Percentiles rank a stretch among this genome's conserved stretches.
Evolutionary conservation across 169 alveolate genomes (phyloP).

Genomic region (Cyclospora cayetanensis): DNA sequence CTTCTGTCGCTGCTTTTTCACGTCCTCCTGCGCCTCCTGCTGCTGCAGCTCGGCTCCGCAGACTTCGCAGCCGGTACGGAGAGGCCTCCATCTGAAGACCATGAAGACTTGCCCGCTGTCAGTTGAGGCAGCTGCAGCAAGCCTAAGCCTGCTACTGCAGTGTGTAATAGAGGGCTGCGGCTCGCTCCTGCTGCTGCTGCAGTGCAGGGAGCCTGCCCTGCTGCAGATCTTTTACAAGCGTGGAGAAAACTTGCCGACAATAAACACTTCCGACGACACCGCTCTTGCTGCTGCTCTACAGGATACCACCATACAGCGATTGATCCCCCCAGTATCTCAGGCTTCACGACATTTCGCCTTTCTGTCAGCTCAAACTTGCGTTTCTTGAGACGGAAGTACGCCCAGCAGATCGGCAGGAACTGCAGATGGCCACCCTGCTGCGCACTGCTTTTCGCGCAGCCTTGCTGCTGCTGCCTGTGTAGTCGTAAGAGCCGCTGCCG

Average conservation of each 20-base stretch:
- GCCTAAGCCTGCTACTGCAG: not conserved
- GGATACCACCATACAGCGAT: not conserved
- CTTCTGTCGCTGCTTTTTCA: not conserved
- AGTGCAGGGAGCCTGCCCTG: not conserved
- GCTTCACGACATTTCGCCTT: not conserved
- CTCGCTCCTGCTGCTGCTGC: conserved; percentile 13
- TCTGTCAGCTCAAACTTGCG: not conserved
- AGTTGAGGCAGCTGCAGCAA: not conserved
- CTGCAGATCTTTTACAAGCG: not conserved
- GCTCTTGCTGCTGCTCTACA: not conserved
- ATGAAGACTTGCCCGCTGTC: too few relatives aligned
- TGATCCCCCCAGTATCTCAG: not conserved
- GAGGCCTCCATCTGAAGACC: not conserved
- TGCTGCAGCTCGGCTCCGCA: not conserved
- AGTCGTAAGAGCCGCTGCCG: not conserved
- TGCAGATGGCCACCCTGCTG: too few relatives aligned
- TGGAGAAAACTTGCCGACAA: too few relatives aligned
- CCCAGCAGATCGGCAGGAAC: not conserved
- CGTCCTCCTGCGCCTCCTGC: not conserved
- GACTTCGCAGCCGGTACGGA: not conserved
- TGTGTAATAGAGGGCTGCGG: not conserved
- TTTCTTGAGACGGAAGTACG: not conserved
- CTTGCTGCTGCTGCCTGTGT: not conserved
- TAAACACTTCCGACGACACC: too few relatives aligned
- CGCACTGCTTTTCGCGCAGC: too few relatives aligned